These are phyloP conservation scores for Metarhizium guizhouense DNA, from an alignment of 2,329 filamentous ascomycete genomes.

Conservation along the genomic window DNA sequence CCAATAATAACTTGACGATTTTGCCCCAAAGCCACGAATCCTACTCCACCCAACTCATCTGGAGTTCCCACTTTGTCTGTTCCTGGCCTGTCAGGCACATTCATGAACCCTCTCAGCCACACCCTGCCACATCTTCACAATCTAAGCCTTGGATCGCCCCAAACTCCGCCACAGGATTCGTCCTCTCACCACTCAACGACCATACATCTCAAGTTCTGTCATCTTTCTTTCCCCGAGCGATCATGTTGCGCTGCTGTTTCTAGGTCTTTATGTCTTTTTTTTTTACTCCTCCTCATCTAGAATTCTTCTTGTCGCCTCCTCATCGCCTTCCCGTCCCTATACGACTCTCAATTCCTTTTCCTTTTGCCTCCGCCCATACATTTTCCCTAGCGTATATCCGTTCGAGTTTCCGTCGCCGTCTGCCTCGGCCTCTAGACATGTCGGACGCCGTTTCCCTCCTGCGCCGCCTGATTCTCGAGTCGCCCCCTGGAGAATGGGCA, in stretches of 20 bases:
- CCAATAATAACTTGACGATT: too few species aligned
- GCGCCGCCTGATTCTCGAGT: constrained; percentile 68
- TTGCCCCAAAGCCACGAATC: too few species aligned
- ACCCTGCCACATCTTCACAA: too few species aligned
- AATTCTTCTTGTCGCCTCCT: background rate
- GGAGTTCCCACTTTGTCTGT: too few species aligned
- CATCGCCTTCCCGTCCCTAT: background rate
- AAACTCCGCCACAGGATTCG: too few species aligned
- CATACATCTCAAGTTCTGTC: background rate
- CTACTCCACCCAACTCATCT: too few species aligned
- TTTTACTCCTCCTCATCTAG: background rate
- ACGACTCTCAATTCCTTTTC: too few species aligned
- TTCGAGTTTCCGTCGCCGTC: background rate
- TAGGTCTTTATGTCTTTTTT: background rate
- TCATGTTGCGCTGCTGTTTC: constrained; percentile 7
- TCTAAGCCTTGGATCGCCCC: too few species aligned
- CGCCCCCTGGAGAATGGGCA: constrained; percentile 87
- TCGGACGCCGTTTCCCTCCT: constrained; percentile 42
- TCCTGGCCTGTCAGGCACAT: too few species aligned
- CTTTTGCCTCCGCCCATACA: too few species aligned
- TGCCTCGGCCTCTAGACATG: constrained; percentile 27
- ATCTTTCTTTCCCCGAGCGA: constrained; percentile 3
- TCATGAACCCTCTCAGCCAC: too few species aligned
- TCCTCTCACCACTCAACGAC: background rate
- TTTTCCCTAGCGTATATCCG: too few species aligned